Evolutionary conservation across 2,329 filamentous ascomycete species (phyloP), one percentile per base, ranked within the genome.

Genomic region (Ascochyta rabiei): DNA sequence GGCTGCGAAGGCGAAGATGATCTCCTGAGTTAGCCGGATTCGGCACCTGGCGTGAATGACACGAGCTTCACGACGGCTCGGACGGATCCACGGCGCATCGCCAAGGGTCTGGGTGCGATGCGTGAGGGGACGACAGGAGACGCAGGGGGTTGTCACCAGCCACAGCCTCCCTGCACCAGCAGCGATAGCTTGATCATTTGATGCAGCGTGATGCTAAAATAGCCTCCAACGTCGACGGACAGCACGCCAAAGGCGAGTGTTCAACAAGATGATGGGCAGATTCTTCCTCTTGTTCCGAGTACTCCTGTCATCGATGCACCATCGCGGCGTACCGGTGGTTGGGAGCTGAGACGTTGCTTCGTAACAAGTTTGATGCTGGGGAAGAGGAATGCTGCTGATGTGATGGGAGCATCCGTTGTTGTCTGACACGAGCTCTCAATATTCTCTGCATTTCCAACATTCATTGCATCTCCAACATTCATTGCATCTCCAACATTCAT

Each of bases 1-100:
- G 54, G 57, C 56, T 43, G 15, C 44, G 19, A 46, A 46, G 30
- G 45, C 44, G 52, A 40, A 21, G 26, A 24, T 41, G 48, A 51
- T 56, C 53, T 56, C 53, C 53, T 56, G 53, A 45, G 33, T 30
- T 56, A 56, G 28, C 48, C 48, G 26, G 12, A 21, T 52, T 23
- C 13, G 28, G 31, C 7, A n/a, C 43, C 26, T 50, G 49, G 48
- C 35, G 19, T 35, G 43, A 15, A 18, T 19, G 48, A 53, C 51
- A 56, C 58, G 58, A 59, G 51, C 55, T 46, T 55, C 52, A 46
- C 41, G 13, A 30, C 16, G 40, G 52, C 41, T 48, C 45, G 10
- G 33, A 48, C 51, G 39, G 44, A 33, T 44, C 21, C 16, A 24
- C 31, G 31, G 43, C 43, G 50, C 42, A 35, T 44, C 44, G 51